Conservation (phyloP, 768 basidiomycete species). For the Hirschioporus abietinus region DNA sequence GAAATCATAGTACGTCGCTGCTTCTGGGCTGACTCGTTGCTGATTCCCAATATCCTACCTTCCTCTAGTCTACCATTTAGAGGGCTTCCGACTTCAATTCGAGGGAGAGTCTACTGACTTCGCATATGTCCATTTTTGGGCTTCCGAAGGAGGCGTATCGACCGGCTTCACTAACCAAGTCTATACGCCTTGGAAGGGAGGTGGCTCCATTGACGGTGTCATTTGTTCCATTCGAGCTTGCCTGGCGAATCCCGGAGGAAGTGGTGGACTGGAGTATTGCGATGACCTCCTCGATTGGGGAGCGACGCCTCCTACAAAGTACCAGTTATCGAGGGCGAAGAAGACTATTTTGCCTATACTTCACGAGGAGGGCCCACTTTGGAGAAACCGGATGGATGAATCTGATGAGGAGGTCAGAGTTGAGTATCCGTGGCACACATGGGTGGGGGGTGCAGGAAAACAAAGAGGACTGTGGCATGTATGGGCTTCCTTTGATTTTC, state of each 20-base stretch:
- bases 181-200: neutral
- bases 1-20: neutral
- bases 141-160: neutral
- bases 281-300: neutral
- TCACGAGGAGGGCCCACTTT: constrained; percentile 1
- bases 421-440: constrained; percentile 4
- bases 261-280: neutral
- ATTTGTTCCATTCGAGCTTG: neutral
- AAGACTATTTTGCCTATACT: neutral
- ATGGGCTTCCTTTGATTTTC: constrained; percentile 2
- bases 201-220: neutral
- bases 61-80: neutral
- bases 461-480: neutral
- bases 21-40: neutral
- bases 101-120: neutral
- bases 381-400: neutral
- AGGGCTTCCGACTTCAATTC: neutral
- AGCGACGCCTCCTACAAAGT: neutral
- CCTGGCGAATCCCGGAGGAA: constrained; percentile 1
- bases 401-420: neutral
- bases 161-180: neutral
- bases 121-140: constrained; percentile 1
- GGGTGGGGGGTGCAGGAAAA: neutral
- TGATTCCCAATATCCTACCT: neutral
- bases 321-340: neutral